Conservation (phyloP, 371 early-diverging fungal genomes). For the Mortierella sp. region DNA sequence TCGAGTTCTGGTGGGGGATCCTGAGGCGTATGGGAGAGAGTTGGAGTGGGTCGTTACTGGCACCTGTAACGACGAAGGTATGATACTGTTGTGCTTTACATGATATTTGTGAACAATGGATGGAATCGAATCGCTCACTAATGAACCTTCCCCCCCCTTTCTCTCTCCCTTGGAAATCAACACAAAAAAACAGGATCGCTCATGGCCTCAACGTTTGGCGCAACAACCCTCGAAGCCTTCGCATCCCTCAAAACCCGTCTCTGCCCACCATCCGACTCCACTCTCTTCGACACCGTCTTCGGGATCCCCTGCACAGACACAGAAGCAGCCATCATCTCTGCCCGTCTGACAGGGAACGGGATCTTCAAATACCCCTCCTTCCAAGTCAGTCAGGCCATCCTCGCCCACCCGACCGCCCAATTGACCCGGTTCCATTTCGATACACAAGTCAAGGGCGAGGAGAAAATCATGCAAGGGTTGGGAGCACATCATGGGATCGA, state of each 20-base stretch:
- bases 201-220: not conserved
- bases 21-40: not conserved
- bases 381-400: not conserved
- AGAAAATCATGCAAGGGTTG: not conserved
- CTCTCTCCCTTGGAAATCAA: not conserved
- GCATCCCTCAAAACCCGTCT: constrained; percentile 7
- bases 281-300: constrained; percentile 16
- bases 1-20: not conserved
- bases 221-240: not conserved
- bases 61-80: constrained; percentile 23
- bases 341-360: not conserved
- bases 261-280: constrained; percentile 9
- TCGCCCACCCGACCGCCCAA: not conserved
- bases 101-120: too few species aligned
- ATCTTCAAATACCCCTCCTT: not conserved
- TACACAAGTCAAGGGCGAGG: not conserved
- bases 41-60: constrained; percentile 26
- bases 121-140: too few species aligned
- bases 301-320: constrained; percentile 10
- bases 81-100: not conserved
- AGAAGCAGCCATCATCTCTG: constrained; percentile 7
- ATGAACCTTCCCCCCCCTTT: too few species aligned
- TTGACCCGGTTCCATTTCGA: constrained; percentile 1
- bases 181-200: not conserved
- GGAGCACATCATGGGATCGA: not conserved